Percentiles rank a stretch among this genome's conserved stretches.
These are phyloP conservation scores for Pseudogymnoascus pannorum DNA, from an alignment of 2,329 filamentous ascomycete genomes.

Conservation along the genomic window DNA sequence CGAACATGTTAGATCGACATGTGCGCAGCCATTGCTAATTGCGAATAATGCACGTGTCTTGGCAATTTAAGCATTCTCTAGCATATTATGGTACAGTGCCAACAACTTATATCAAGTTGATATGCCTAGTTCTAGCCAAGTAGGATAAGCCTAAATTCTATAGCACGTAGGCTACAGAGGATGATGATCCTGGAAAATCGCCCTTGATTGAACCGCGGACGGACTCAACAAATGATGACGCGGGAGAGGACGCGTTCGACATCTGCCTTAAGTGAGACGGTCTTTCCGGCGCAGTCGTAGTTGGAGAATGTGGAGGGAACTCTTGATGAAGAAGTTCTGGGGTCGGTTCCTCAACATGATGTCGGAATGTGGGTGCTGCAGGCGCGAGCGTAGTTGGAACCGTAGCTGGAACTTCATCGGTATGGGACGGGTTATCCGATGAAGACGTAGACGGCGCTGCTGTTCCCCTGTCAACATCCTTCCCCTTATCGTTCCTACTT, in stretches of 20 bases:
- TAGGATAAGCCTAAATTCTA: slow-evolving; percentile 7
- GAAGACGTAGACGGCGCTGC: not conserved
- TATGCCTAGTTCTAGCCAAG: slow-evolving; percentile 8
- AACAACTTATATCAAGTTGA: slow-evolving; percentile 8
- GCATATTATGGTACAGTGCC: not conserved
- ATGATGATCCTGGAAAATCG: slow-evolving; percentile 33
- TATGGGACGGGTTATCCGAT: not conserved
- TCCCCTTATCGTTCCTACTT: slow-evolving; percentile 54
- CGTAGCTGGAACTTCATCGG: slow-evolving; percentile 11
- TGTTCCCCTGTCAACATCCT: slow-evolving; percentile 53
- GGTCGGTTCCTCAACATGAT: slow-evolving; percentile 20
- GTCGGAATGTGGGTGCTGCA: not conserved
- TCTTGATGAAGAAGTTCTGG: slow-evolving; percentile 30
- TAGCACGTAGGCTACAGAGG: slow-evolving; percentile 27
- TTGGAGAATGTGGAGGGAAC: slow-evolving; percentile 37
- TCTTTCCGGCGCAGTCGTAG: slow-evolving; percentile 44
- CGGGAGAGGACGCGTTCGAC: slow-evolving; percentile 78
- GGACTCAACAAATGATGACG: slow-evolving; percentile 69
- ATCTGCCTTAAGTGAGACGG: slow-evolving; percentile 72
- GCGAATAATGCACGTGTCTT: not conserved
- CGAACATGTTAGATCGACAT: not conserved
- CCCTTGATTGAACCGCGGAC: slow-evolving; percentile 39
- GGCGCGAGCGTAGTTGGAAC: slow-evolving; percentile 14
- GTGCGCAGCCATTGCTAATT: slow-evolving; percentile 1
- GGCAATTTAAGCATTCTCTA: slow-evolving; percentile 6